phyloP scores from a whole-genome alignment of 495 filamentous ascomycete species.

The Penicillium subrubescens region DNA sequence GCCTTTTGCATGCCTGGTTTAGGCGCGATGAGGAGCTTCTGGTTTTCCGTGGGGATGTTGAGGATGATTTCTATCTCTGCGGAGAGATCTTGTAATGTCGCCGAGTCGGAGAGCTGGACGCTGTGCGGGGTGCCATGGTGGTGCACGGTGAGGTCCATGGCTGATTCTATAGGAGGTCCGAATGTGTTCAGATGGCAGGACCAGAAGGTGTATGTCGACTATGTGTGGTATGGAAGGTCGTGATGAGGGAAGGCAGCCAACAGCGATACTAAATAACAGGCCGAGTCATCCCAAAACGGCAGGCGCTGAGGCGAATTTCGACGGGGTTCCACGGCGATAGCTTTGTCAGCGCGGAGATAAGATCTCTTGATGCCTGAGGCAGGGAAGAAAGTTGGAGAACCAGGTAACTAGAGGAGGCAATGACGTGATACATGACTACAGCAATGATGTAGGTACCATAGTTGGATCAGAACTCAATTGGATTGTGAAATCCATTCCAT shows the following conservation, averaged over 20 bases:
- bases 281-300: slow-evolving; percentile 6
- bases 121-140: slow-evolving; percentile 73
- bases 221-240: not conserved
- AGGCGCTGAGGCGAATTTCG: slow-evolving; percentile 28
- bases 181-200: not conserved
- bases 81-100: slow-evolving; percentile 73
- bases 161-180: slow-evolving; percentile 13
- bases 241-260: not conserved
- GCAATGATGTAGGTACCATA: not conserved
- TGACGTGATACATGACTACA: not conserved
- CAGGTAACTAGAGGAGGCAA: not conserved
- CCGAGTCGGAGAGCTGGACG: slow-evolving; percentile 65
- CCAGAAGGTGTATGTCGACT: not conserved
- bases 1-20: slow-evolving; percentile 68
- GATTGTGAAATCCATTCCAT: not conserved
- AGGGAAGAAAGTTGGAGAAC: not conserved
- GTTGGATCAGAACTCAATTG: not conserved
- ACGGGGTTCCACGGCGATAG: slow-evolving; percentile 39
- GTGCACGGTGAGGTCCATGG: slow-evolving; percentile 51
- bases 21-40: slow-evolving; percentile 74
- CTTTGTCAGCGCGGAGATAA: slow-evolving; percentile 40
- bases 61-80: slow-evolving; percentile 53
- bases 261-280: slow-evolving; percentile 3
- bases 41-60: slow-evolving; percentile 66
- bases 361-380: slow-evolving; percentile 18